Evolutionary conservation across 306 rosid species (phyloP).

Genomic region (Herpetospermum pedunculosum): DNA sequence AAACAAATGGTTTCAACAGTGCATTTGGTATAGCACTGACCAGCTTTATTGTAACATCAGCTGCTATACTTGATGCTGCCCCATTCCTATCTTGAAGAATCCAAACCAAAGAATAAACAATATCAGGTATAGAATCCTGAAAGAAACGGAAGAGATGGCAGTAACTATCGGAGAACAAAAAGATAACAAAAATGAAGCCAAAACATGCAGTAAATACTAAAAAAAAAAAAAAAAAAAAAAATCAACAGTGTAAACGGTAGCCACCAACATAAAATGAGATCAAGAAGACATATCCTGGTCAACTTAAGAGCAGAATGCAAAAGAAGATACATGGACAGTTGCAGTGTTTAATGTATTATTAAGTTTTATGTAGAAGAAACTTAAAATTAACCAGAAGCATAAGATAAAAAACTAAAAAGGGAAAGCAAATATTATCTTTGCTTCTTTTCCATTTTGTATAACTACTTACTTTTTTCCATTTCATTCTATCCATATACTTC

Average conservation of each 20-base stretch:
- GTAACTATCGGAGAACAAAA: neutral
- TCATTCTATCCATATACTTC: neutral
- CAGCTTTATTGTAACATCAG: slow-evolving; percentile 46
- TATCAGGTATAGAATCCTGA: slow-evolving; percentile 57
- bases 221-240: too few species aligned
- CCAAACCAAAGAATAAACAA: slow-evolving; percentile 57
- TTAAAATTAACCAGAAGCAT: neutral
- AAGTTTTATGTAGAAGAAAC: neutral
- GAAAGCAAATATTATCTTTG: neutral
- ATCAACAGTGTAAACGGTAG: too few species aligned
- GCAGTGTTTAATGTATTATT: neutral
- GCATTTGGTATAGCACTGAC: slow-evolving; percentile 38
- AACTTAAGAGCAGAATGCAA: neutral
- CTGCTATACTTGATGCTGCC: slow-evolving; percentile 35
- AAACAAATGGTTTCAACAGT: slow-evolving; percentile 27
- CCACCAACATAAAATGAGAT: neutral
- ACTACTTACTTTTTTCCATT: neutral
- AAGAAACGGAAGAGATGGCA: slow-evolving; percentile 10
- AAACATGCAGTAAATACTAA: neutral
- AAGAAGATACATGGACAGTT: neutral
- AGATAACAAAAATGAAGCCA: neutral
- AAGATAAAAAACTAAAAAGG: neutral
- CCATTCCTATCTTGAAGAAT: slow-evolving; percentile 51
- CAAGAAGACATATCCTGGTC: neutral
- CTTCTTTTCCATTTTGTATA: neutral